Evolutionary conservation across 2,329 filamentous ascomycete genomes (phyloP).

Genomic region (Ceratocystiopsis minuta): DNA sequence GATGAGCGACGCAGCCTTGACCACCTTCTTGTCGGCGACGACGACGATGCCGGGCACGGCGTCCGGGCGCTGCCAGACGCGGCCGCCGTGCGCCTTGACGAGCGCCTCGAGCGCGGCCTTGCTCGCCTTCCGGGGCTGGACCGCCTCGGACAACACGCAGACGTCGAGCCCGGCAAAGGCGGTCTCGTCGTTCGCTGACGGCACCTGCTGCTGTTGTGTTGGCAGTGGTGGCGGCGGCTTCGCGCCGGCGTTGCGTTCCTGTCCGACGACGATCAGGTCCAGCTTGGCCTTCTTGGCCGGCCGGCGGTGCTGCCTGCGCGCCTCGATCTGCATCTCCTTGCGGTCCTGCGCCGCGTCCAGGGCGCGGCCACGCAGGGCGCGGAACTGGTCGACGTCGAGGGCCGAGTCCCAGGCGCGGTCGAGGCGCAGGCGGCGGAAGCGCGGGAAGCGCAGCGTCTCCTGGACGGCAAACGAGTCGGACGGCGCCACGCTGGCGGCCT

Average conservation of each 20-base stretch:
- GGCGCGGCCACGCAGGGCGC: slow-evolving; percentile 47
- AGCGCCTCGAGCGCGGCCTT: slow-evolving; percentile 67
- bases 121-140: slow-evolving; percentile 49
- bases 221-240: slow-evolving; percentile 15
- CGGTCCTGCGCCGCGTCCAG: slow-evolving; percentile 58
- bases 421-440: slow-evolving; percentile 64
- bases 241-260: slow-evolving; percentile 23
- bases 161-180: slow-evolving; percentile 65
- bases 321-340: slow-evolving; percentile 57
- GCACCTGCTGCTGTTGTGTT: slow-evolving; percentile 14
- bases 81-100: slow-evolving; percentile 70
- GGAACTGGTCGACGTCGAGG: slow-evolving; percentile 61
- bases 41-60: slow-evolving; percentile 46
- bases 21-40: slow-evolving; percentile 59
- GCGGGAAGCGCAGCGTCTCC: slow-evolving; percentile 73
- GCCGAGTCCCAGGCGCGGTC: slow-evolving; percentile 75
- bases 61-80: slow-evolving; percentile 54
- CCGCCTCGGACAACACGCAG: slow-evolving; percentile 64
- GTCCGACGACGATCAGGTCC: slow-evolving; percentile 54
- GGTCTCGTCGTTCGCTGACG: slow-evolving; percentile 13
- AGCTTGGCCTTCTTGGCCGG: slow-evolving; percentile 46
- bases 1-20: slow-evolving; percentile 70
- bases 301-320: slow-evolving; percentile 31
- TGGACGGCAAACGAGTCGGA: slow-evolving; percentile 65
- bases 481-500: slow-evolving; percentile 59